Base-by-base conservation (phyloP, 2,329 filamentous ascomycete species). In the Simplicillium aogashimaense region DNA sequence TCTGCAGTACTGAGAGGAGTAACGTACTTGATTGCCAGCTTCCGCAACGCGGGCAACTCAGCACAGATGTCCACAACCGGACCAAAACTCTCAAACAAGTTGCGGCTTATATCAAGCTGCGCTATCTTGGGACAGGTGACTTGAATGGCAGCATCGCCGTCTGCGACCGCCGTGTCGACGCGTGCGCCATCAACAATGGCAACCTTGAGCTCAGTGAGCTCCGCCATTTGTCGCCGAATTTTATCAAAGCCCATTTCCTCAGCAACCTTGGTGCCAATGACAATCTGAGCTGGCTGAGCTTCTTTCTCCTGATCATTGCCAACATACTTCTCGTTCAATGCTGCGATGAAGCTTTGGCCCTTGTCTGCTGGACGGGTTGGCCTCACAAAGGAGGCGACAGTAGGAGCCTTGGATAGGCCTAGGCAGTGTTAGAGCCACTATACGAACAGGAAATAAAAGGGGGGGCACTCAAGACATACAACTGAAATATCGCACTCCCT, bases 171-270 rank as follows among this genome's bases (percentile, higher is more conserved):
- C 28, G 48, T 54, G 9, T 55, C 60, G 45, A 97, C 73, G 38
- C 76, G 69, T 54, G 86, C 63, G 12, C 83, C 81, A 61, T 97
- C 89, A 7, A 98, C 69, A 31, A 97, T 77, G 37, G 94, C 80
- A 41, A 89, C 80, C 49, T 74, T 81, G 44, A 97, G 71, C 51
- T 92, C 85, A 40, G 81, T 69, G 28, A 97, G 68, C 54, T 83
- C 70, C 50, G 88, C 83, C 53, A 94, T 80, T 60, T 89, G 78
- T 48, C 74, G 74, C 34, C 83, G 78, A 49, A 95, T 86, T 68
- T 95, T 95, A 50, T 94, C 88, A 51, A 97, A 97, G 25, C 92
- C 92, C 29, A 97, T 78, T 63, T 97, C 90, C 63, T 97, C 84
- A 5, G 86, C 90, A 14, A 89, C 75, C 62, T 97, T 97, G 30